Conservation (phyloP, 345 rosid species). For the Salix purpurea region DNA sequence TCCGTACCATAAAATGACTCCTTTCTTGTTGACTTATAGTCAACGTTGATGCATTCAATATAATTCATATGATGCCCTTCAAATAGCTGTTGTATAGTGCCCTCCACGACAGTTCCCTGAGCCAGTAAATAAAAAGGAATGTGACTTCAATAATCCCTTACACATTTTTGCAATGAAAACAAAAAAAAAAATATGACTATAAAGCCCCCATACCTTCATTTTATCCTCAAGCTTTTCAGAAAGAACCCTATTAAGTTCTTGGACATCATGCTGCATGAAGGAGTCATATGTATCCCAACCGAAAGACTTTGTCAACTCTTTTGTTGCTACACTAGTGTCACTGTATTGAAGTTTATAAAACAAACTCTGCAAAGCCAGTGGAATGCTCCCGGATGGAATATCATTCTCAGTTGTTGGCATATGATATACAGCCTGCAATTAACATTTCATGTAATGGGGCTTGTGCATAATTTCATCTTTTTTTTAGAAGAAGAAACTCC, state of each 20-base stretch:
- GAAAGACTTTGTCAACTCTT: conserved; percentile 54
- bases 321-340: conserved; percentile 55
- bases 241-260: conserved; percentile 93
- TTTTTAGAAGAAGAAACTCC: neutral
- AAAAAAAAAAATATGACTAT: neutral
- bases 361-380: conserved; percentile 50
- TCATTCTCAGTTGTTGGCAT: conserved; percentile 99
- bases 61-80: conserved; percentile 80
- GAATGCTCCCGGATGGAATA: conserved; percentile 83
- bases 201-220: conserved; percentile 65
- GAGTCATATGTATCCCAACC: conserved; percentile 99
- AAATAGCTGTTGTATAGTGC: conserved; percentile 52
- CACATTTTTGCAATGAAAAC: neutral
- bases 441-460: neutral
- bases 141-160: neutral
- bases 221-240: conserved; percentile 96
- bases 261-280: conserved; percentile 99
- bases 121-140: conserved; percentile 6
- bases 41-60: conserved; percentile 95
- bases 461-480: neutral
- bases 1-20: conserved; percentile 91
- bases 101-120: conserved; percentile 61
- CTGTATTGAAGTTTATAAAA: conserved; percentile 52
- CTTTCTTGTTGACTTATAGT: conserved; percentile 90
- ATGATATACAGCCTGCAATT: conserved; percentile 89